Conservation (phyloP, 805 yeast species). For the Starmerella ratchasimensis region DNA sequence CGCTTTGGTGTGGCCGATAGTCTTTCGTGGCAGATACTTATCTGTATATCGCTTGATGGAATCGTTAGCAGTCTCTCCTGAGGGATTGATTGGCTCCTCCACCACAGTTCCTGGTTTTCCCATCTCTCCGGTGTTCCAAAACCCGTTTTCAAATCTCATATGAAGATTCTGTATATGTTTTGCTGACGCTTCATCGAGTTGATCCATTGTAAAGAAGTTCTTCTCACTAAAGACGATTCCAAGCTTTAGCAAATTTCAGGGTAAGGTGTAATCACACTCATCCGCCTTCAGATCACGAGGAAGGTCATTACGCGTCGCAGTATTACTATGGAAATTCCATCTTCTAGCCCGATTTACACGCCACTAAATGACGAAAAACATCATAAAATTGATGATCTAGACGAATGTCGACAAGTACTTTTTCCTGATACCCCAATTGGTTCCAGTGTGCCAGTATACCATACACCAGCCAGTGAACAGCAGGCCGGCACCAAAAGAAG, state of each 20-base stretch:
- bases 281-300: too few species aligned
- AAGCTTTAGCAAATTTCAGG: too few species aligned
- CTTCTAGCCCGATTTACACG: constrained; percentile 22
- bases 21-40: constrained; percentile 54
- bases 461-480: too few species aligned
- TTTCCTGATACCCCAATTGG: neutral
- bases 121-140: constrained; percentile 19
- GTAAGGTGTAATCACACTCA: too few species aligned
- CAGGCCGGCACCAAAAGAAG: too few species aligned
- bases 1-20: constrained; percentile 55
- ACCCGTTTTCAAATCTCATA: constrained; percentile 15
- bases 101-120: constrained; percentile 15
- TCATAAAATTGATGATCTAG: neutral
- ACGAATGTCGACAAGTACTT: neutral
- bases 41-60: constrained; percentile 77
- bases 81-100: constrained; percentile 12
- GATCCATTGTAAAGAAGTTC: constrained; percentile 2
- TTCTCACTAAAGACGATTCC: neutral
- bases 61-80: constrained; percentile 30
- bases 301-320: too few species aligned
- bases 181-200: constrained; percentile 11
- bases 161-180: constrained; percentile 10
- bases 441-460: too few species aligned
- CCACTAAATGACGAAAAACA: constrained; percentile 11
- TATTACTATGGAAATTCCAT: constrained; percentile 21